Conservation (phyloP, 2,329 filamentous ascomycete genomes). For the Chalaropsis thielavioides region DNA sequence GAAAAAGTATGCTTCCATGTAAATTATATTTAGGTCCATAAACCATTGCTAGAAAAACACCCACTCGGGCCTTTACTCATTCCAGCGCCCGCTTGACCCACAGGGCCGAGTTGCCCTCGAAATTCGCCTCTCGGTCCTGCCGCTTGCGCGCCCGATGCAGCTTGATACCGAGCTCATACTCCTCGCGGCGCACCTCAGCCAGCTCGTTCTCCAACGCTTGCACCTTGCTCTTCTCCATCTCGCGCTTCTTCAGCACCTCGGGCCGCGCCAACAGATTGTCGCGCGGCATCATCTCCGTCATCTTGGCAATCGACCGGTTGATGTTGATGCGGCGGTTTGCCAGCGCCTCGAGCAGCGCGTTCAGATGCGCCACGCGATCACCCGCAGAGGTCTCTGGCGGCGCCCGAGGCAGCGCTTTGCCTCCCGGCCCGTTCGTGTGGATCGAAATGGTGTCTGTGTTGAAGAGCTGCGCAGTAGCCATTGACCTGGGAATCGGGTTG, state of each 20-base stretch:
- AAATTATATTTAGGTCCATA: neutral
- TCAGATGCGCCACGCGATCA: slow-evolving; percentile 52
- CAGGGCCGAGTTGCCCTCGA: slow-evolving; percentile 47
- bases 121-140: slow-evolving; percentile 50
- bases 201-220: slow-evolving; percentile 51
- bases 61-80: neutral
- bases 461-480: slow-evolving; percentile 9
- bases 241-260: slow-evolving; percentile 43
- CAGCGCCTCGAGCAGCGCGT: slow-evolving; percentile 50
- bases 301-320: slow-evolving; percentile 55
- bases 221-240: slow-evolving; percentile 49
- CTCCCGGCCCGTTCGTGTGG: slow-evolving; percentile 16
- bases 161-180: slow-evolving; percentile 64
- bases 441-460: slow-evolving; percentile 17
- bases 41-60: neutral
- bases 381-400: slow-evolving; percentile 45
- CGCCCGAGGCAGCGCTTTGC: slow-evolving; percentile 47
- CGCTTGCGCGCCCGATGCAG: slow-evolving; percentile 63
- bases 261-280: slow-evolving; percentile 53
- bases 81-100: slow-evolving; percentile 57
- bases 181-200: slow-evolving; percentile 57
- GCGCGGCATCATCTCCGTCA: slow-evolving; percentile 63
- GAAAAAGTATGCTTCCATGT: too few species aligned
- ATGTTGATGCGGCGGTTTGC: slow-evolving; percentile 56
- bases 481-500: slow-evolving; percentile 10